Conservation (phyloP, 2,329 filamentous ascomycete genomes). For the Claviceps humidiphila region DNA sequence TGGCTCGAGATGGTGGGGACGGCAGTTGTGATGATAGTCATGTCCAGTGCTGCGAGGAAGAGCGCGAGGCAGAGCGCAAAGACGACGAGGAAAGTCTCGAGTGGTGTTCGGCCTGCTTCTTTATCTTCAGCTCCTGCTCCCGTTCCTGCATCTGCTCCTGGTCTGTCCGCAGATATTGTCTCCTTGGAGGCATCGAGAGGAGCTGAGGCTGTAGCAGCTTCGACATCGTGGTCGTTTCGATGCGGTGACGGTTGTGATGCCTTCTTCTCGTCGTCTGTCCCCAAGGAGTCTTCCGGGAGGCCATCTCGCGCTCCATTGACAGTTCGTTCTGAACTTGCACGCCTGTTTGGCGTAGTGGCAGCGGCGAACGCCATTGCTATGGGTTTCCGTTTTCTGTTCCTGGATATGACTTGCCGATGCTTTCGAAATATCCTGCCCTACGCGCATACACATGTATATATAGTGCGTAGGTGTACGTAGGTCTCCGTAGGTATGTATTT, state of each 20-base stretch:
- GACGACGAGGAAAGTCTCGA: conserved; percentile 27
- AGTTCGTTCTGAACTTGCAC: conserved; percentile 17
- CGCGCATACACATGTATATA: no score
- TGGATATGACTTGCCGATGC: not conserved
- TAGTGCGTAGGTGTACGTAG: no score
- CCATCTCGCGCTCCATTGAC: conserved; percentile 14
- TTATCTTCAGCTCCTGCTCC: conserved; percentile 8
- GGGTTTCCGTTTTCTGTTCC: no score
- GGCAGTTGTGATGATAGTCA: conserved; percentile 53
- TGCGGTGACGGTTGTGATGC: not conserved
- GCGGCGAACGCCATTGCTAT: conserved; percentile 1
- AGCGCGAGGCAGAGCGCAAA: conserved; percentile 29
- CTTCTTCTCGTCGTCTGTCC: not conserved
- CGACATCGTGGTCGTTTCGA: conserved; percentile 1
- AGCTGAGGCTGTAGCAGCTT: conserved; percentile 5
- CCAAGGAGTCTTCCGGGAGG: conserved; percentile 2
- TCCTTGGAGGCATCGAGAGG: not conserved
- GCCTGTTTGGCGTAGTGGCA: conserved; percentile 9
- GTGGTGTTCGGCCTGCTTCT: conserved; percentile 22
- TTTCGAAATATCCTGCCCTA: no score
- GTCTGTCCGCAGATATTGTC: not conserved
- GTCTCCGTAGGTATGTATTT: no score
- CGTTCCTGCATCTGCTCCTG: not conserved
- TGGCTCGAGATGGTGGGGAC: conserved; percentile 51
- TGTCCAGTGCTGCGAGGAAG: conserved; percentile 42